Conservation (phyloP, 1,284 basidiomycete species). For the Amylostereum areolatum region DNA sequence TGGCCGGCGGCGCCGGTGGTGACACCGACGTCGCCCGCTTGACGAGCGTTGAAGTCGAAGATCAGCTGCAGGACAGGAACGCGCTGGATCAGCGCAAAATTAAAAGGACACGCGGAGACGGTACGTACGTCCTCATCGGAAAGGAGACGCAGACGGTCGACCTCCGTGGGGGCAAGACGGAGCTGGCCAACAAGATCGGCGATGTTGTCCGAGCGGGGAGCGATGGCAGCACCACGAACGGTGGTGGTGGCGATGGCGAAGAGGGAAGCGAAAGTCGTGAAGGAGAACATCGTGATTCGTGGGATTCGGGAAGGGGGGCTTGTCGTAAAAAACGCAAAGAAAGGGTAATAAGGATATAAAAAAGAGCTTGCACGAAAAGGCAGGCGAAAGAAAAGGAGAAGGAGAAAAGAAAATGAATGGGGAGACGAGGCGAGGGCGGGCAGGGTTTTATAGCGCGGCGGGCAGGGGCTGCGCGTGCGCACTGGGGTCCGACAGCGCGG, state of each 20-base stretch:
- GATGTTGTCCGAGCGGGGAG: background rate
- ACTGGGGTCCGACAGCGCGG: too few relatives aligned
- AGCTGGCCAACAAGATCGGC: conserved; percentile 5
- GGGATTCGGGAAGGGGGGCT: background rate
- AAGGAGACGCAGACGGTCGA: conserved; percentile 18
- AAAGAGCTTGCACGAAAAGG: too few relatives aligned
- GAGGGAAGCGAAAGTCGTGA: background rate
- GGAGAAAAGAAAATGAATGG: background rate
- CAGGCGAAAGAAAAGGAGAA: background rate
- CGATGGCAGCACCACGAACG: conserved; percentile 7
- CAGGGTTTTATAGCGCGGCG: too few relatives aligned
- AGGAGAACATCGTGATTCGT: background rate
- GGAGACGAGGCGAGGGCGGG: background rate
- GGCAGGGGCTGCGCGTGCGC: too few relatives aligned
- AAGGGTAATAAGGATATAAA: too few relatives aligned
- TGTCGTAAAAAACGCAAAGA: conserved; percentile 1
- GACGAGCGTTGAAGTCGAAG: background rate
- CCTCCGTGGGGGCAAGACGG: conserved; percentile 15
- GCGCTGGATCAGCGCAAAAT: background rate
- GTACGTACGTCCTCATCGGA: conserved; percentile 11
- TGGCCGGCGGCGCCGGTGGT: background rate
- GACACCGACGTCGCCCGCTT: background rate
- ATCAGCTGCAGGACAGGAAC: background rate
- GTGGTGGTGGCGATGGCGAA: conserved; percentile 14
- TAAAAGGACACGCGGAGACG: background rate